Base-by-base conservation (phyloP, 192 early-diverging fungal species). In the Coemansia sp. region DNA sequence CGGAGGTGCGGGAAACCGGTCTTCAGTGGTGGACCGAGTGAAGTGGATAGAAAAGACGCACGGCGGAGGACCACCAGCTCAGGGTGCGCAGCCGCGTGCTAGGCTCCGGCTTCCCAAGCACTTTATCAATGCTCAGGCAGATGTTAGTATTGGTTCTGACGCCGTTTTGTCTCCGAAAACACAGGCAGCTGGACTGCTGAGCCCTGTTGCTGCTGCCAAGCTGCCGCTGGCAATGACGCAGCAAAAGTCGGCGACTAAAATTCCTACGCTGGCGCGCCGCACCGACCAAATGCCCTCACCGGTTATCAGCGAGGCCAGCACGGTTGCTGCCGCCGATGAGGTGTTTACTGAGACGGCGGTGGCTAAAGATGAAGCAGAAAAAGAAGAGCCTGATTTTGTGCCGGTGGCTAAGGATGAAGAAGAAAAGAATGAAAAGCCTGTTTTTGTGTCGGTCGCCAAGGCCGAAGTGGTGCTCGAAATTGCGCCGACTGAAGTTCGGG, bases 1-100 rank as follows among this genome's bases (percentile, higher is more conserved):
- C 46, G 61, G 47, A 18, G 62, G 57, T 34, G 57, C 31, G 7
- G 53, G 60, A 7, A 68, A 64, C 24, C 61, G 68, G 69, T 79
- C 77, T 38, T 80, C 78, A 29, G 81, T 83, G 27, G 33, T 78
- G 40, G 81, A 83, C 69, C 72, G 81, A 13, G 70, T 83, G 9
- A 77, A 76, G 27, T 83, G 76, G 76, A 83, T 83, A 53, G 81
- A 83, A 24, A 65, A 83, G 47, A 75, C 73, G 1, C 81, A 83
- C 18, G 61, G 61, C 11, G 22, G 20, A 38, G 81, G 75, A 0
- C 41, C 69, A 10, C 16, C 53, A 27, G 43, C 41, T 18, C 38
- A 74, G 31, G 46, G 31, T 15, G 57, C 62, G 10, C 57, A 65
- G 47, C 75, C 72, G 13, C 58, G 75, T 3, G 66, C 72, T 0